phyloP scores from a whole-genome alignment of 2,329 filamentous ascomycete species.

The Phyllosticta paracitricarpa region DNA sequence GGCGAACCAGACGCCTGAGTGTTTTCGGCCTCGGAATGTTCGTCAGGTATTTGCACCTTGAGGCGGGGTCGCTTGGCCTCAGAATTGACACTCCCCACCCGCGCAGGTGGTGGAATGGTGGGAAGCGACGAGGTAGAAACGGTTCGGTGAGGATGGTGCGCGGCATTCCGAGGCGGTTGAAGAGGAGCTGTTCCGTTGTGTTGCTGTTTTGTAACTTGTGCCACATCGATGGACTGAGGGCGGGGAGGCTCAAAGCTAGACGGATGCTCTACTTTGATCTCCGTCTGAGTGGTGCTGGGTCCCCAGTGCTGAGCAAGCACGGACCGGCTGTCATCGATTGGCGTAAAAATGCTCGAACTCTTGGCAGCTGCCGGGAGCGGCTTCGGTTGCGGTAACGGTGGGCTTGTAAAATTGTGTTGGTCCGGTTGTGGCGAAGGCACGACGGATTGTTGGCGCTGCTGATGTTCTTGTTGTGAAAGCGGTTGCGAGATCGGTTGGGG shows the following conservation, averaged over 20 bases:
- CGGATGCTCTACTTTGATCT: constrained; percentile 35
- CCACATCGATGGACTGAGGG: constrained; percentile 56
- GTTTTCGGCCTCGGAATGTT: constrained; percentile 68
- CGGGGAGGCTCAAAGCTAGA: constrained; percentile 37
- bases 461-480: constrained; percentile 30
- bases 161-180: constrained; percentile 30
- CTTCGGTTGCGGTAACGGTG: constrained; percentile 51
- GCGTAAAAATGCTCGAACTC: constrained; percentile 90
- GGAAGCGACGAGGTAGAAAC: constrained; percentile 53
- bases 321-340: constrained; percentile 86
- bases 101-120: constrained; percentile 62
- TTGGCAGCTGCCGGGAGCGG: constrained; percentile 51
- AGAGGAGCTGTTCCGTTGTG: constrained; percentile 43
- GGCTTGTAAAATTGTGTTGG: constrained; percentile 44
- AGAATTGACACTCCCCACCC: constrained; percentile 64
- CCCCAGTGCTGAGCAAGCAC: constrained; percentile 72
- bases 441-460: constrained; percentile 26
- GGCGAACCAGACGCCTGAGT: constrained; percentile 61
- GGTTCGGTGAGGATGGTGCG: constrained; percentile 38
- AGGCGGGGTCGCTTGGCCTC: constrained; percentile 69
- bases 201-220: constrained; percentile 42
- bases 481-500: not conserved
- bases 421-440: constrained; percentile 41
- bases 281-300: constrained; percentile 42
- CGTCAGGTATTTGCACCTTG: constrained; percentile 91